Percentiles rank a stretch among this genome's conserved stretches.
Conservation (phyloP, 371 early-diverging fungal genomes). For the Mortierella sp. region DNA sequence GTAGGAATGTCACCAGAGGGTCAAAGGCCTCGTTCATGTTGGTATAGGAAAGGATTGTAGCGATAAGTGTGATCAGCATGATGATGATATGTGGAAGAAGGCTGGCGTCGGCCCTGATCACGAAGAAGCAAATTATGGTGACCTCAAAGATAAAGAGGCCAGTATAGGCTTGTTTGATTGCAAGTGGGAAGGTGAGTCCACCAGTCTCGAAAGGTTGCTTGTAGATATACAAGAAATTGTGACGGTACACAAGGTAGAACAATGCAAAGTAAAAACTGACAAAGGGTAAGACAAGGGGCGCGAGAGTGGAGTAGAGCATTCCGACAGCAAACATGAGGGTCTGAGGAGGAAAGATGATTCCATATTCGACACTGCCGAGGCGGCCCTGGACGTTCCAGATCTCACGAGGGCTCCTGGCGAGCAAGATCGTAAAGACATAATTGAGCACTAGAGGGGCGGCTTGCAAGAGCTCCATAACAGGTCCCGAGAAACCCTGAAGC, state of each 20-base stretch:
- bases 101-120: slow-evolving; percentile 59
- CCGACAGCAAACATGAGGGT: slow-evolving; percentile 62
- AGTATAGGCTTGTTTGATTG: slow-evolving; percentile 75
- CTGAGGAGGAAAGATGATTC: slow-evolving; percentile 65
- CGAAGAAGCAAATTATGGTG: slow-evolving; percentile 78
- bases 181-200: slow-evolving; percentile 77
- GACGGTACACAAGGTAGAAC: slow-evolving; percentile 81
- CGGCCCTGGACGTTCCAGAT: slow-evolving; percentile 66
- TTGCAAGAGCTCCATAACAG: slow-evolving; percentile 78
- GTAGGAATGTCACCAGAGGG: slow-evolving; percentile 76
- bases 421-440: slow-evolving; percentile 67
- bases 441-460: slow-evolving; percentile 73
- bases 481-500: slow-evolving; percentile 76
- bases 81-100: slow-evolving; percentile 64
- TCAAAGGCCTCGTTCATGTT: slow-evolving; percentile 74
- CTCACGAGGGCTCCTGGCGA: slow-evolving; percentile 83
- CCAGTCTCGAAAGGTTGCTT: slow-evolving; percentile 72
- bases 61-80: slow-evolving; percentile 64
- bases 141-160: slow-evolving; percentile 79
- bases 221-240: slow-evolving; percentile 86
- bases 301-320: slow-evolving; percentile 81
- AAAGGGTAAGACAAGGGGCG: slow-evolving; percentile 86
- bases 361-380: slow-evolving; percentile 60
- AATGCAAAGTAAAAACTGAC: slow-evolving; percentile 81
- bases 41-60: slow-evolving; percentile 62